These are phyloP conservation scores for Aspergillus affinis DNA, from an alignment of 495 filamentous ascomycete species.

Conservation along the genomic window DNA sequence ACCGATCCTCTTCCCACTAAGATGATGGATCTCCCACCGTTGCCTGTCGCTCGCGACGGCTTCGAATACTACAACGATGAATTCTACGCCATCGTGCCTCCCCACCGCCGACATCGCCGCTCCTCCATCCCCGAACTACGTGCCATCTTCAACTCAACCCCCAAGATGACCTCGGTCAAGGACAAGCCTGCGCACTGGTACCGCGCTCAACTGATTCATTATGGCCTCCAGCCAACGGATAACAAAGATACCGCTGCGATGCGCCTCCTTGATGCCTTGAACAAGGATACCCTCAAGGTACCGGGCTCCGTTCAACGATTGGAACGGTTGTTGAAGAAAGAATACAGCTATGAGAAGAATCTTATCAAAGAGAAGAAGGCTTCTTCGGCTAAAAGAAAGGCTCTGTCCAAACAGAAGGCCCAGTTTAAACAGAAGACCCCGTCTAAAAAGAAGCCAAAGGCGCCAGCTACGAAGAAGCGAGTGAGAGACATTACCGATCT, in stretches of 20 bases:
- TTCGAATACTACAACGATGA: conserved; percentile 35
- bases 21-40: not conserved
- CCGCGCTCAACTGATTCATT: conserved; percentile 58
- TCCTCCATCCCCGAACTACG: conserved; percentile 48
- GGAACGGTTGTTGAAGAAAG: conserved; percentile 53
- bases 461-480: too few species aligned
- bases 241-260: conserved; percentile 56
- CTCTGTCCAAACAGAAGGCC: too few species aligned
- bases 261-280: conserved; percentile 53
- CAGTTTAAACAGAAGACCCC: too few species aligned
- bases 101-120: conserved; percentile 50
- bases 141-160: conserved; percentile 38
- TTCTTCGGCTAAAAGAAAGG: too few species aligned
- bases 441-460: too few species aligned
- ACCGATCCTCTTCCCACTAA: not conserved
- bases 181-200: conserved; percentile 57
- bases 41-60: conserved; percentile 2
- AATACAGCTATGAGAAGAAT: conserved; percentile 29
- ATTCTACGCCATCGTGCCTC: conserved; percentile 47
- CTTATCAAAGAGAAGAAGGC: not conserved
- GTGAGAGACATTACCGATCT: too few species aligned
- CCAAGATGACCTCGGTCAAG: conserved; percentile 19
- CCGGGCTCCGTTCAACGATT: conserved; percentile 41
- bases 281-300: conserved; percentile 41
- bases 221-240: conserved; percentile 53